Conservation (phyloP, 2,329 filamentous ascomycete species). For the Juglanconis oblonga region DNA sequence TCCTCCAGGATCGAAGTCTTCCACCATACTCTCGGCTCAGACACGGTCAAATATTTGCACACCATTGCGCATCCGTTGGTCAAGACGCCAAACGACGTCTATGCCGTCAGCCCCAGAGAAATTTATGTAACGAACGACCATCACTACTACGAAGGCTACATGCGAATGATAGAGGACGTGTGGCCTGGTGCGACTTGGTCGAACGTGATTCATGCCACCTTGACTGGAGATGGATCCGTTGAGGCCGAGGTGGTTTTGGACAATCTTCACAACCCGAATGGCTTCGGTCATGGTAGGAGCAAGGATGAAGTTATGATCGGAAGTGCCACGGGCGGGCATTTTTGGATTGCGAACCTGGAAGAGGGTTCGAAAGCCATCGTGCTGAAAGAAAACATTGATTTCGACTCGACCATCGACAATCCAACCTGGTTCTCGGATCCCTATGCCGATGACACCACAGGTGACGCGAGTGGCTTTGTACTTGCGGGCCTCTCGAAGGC, state of each 20-base stretch:
- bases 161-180: slow-evolving; percentile 3
- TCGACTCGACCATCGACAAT: slow-evolving; percentile 53
- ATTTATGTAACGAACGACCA: slow-evolving; percentile 16
- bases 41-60: slow-evolving; percentile 6
- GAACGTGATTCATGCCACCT: slow-evolving; percentile 5
- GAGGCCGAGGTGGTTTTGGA: slow-evolving; percentile 7
- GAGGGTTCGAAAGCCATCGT: slow-evolving; percentile 28
- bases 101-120: slow-evolving; percentile 8
- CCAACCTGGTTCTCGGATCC: slow-evolving; percentile 56
- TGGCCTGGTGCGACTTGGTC: slow-evolving; percentile 12
- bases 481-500: slow-evolving; percentile 44
- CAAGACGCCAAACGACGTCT: slow-evolving; percentile 17
- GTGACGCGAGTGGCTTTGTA: slow-evolving; percentile 53
- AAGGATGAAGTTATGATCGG: slow-evolving; percentile 12
- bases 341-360: slow-evolving; percentile 2
- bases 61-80: slow-evolving; percentile 16
- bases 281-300: slow-evolving; percentile 10
- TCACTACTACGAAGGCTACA: slow-evolving; percentile 12
- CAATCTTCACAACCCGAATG: slow-evolving; percentile 13
- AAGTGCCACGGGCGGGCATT: slow-evolving; percentile 4
- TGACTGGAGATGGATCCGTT: slow-evolving; percentile 5
- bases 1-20: slow-evolving; percentile 16
- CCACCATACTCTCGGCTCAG: slow-evolving; percentile 12
- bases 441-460: slow-evolving; percentile 34
- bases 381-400: slow-evolving; percentile 38